Base-by-base conservation (phyloP, 805 yeast species). In the Kuraishia borneana region DNA sequence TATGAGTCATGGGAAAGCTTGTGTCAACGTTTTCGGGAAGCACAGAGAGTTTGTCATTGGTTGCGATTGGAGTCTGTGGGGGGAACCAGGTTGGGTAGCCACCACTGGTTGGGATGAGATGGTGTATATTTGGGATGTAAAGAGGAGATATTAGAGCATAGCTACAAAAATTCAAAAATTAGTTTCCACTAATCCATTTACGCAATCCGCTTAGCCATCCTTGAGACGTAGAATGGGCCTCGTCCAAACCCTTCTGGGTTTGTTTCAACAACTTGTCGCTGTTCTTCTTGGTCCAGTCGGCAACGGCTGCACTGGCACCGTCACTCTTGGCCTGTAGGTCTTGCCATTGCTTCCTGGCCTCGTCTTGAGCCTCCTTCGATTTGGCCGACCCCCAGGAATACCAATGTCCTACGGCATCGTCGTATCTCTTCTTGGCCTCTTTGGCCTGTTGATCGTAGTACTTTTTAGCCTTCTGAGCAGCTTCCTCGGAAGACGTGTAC, bases 41-140 rank as follows among this genome's bases (percentile, higher is more conserved):
- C 97, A 92, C 58, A 68, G 74, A 20, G 98, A 89, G 61, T 89
- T 89, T 59, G 96, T 82, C 2, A 73, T 83, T 45, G 96, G 94
- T 13, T 81, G 88, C 42, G 97, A 92, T 60, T 92, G 95, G 83
- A 80, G 94, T 43, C 56, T 92, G 34, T 89, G 96, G 96, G 98
- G 97, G 3, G 78, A 76, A 44, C 94, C 92, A 2, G 96, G 96
- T 1, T 88, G 92, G 87, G 87, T 81, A 13, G 94, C 92, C 7
- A 78, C 95, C 12, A 79, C 88, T 0, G 96, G 95, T 2, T 89
- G 96, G 95, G 98, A 89, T 60, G 95, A 89, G 50, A 85, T 84
- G 81, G 78, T 87, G 5, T 79, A 81, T 50, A 70, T 92, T 6
- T 92, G 95, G 94, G 87, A 82, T 30, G 25, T 13, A 30, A 18